Base-by-base conservation (phyloP, 495 filamentous ascomycete species). In the Penicillium argentinense region DNA sequence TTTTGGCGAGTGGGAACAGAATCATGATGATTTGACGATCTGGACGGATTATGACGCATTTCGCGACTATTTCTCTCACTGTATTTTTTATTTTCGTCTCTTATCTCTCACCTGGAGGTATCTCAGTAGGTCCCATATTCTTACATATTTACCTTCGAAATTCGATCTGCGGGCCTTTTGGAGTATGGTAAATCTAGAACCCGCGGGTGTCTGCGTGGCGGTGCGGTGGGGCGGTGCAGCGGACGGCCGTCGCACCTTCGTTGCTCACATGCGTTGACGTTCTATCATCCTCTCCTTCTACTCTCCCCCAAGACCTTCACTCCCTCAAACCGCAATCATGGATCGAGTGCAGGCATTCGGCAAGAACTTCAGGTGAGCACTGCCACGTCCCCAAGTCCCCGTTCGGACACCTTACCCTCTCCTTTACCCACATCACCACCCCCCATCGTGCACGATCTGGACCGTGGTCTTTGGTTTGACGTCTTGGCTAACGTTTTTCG, bases 261-360 rank as follows among this genome's bases (percentile, higher is more conserved):
- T 34, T 49, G 39, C 43, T 50, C 9, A 9, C 8, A 18, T 8
- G 9, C 17, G 30, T 33, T 42, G 36, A 53, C 42, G 14, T 42
- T 41, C 38, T 42, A 45, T 55, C 51, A 47, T 28, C 47, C 18
- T 27, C 28, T 38, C 43, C 36, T 37, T 16, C 25, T 19, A 30
- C 38, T 27, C 27, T 45, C 23, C 40, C 25, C 23, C 14, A 39
- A 18, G 11, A 40, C n/a, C 43, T 42, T 26, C 26, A 46, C 28
- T 29, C 12, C 24, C 37, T 42, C 32, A 21, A 23, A 39, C 17
- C 19, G 19, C 44, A 53, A 65, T 50, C 62, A 87, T 87, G 83
- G 83, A 87, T 63, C 85, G 83, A 62, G 70, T 87, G 51, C 81
- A 84, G 67, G 81, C 82, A 48, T 83, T 84, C 62, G 85, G 86